phyloP scores from a whole-genome alignment of 768 basidiomycete genomes.

The Suillus plorans region DNA sequence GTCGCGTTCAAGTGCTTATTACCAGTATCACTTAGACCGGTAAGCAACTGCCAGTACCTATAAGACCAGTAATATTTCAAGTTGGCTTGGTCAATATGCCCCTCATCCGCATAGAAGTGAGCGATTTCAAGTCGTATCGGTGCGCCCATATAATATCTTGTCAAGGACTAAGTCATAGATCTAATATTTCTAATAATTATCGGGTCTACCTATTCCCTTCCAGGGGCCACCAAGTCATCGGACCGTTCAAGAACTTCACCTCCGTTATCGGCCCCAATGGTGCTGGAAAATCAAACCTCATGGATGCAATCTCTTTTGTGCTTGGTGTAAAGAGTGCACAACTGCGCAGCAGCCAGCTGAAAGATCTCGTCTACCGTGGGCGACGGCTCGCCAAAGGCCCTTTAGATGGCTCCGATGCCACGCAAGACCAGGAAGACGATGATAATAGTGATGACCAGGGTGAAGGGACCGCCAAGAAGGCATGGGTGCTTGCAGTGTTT shows the following conservation, averaged over 20 bases:
- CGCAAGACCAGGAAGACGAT: slow-evolving; percentile 44
- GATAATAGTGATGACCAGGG: slow-evolving; percentile 56
- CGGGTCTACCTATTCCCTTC: not conserved
- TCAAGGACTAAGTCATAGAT: not conserved
- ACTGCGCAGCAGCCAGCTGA: slow-evolving; percentile 88
- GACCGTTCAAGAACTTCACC: slow-evolving; percentile 91
- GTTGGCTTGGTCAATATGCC: slow-evolving; percentile 54
- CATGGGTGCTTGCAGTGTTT: slow-evolving; percentile 95
- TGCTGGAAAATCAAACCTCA: slow-evolving; percentile 97
- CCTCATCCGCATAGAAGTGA: slow-evolving; percentile 82
- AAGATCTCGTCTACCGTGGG: slow-evolving; percentile 96
- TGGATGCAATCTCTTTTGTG: slow-evolving; percentile 99
- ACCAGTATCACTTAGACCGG: not conserved
- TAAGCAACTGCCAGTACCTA: not conserved
- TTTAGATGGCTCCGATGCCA: slow-evolving; percentile 42
- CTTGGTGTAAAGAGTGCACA: slow-evolving; percentile 95
- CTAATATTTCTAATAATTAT: slow-evolving; percentile 10
- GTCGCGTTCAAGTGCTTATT: not conserved
- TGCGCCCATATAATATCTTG: slow-evolving; percentile 22
- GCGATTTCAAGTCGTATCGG: slow-evolving; percentile 97
- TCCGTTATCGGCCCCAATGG: slow-evolving; percentile 99
- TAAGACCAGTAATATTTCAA: not conserved
- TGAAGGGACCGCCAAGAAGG: slow-evolving; percentile 85
- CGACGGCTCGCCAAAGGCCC: slow-evolving; percentile 57
- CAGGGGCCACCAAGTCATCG: slow-evolving; percentile 82